Conservation (phyloP, 441 rosid species). For the Capsella rubella region DNA sequence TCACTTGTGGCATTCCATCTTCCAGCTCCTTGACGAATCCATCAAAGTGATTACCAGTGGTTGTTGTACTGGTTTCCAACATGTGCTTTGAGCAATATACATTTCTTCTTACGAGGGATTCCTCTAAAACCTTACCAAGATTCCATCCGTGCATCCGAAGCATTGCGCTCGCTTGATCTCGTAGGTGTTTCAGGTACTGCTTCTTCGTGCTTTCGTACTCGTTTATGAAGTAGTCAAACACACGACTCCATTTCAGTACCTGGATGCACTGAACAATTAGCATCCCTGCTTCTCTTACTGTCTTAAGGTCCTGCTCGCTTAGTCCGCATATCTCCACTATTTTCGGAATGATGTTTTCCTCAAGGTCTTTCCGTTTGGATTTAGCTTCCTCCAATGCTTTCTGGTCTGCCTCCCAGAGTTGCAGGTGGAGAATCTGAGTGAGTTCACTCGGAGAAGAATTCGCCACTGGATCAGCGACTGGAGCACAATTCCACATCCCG, state of each 20-base stretch:
- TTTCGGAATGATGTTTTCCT: not conserved
- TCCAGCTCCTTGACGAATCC: slow-evolving; percentile 19
- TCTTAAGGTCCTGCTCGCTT: slow-evolving; percentile 1
- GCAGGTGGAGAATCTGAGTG: not conserved
- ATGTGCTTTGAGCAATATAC: not conserved
- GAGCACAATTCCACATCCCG: not conserved
- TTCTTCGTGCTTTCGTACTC: slow-evolving; percentile 28
- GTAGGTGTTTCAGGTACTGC: slow-evolving; percentile 22
- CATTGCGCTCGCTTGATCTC: not conserved
- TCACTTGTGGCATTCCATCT: slow-evolving; percentile 35
- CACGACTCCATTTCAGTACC: slow-evolving; percentile 34
- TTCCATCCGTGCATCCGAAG: not conserved
- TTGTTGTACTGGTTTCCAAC: not conserved
- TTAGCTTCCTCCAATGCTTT: not conserved
- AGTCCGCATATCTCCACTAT: not conserved
- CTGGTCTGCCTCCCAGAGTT: slow-evolving; percentile 1
- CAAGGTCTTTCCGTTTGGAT: not conserved
- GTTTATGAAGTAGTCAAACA: slow-evolving; percentile 17
- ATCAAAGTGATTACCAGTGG: slow-evolving; percentile 14
- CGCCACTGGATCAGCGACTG: not conserved
- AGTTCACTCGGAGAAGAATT: not conserved
- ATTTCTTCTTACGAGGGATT: too few species aligned
- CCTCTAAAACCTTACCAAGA: not conserved
- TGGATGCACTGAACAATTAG: slow-evolving; percentile 27
- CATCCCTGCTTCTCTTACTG: slow-evolving; percentile 24